Conservation (phyloP, 2,329 filamentous ascomycete species). For the Apiospora rasikravindrae region DNA sequence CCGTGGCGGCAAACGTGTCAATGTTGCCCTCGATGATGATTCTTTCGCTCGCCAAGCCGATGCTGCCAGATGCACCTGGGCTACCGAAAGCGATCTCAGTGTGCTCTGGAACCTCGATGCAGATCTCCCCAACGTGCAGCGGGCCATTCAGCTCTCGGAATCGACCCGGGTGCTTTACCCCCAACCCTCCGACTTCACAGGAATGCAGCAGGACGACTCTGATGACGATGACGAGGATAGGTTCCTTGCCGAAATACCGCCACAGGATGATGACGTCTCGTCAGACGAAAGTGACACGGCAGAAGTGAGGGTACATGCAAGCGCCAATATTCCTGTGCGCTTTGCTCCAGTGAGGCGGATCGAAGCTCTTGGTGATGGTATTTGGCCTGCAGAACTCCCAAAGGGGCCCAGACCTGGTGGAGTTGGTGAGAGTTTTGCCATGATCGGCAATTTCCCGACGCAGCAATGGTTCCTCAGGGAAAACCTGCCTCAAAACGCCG, state of each 20-base stretch:
- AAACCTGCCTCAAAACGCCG: constrained; percentile 31
- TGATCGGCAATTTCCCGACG: constrained; percentile 21
- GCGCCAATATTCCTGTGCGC: background rate
- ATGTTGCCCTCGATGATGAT: constrained; percentile 7
- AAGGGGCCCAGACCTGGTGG: background rate
- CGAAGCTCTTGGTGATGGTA: constrained; percentile 11
- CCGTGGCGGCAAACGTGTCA: background rate
- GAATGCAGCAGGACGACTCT: background rate
- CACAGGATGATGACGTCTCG: background rate
- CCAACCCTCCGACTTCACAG: background rate
- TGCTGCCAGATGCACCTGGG: background rate
- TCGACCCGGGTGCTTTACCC: background rate
- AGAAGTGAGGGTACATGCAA: background rate
- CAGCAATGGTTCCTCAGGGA: constrained; percentile 23
- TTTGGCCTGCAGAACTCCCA: constrained; percentile 20
- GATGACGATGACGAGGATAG: constrained; percentile 11
- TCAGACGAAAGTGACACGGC: background rate
- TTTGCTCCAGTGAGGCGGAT: constrained; percentile 15
- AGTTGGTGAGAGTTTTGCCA: constrained; percentile 18
- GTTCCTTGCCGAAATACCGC: constrained; percentile 9
- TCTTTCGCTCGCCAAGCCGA: background rate
- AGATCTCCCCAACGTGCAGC: constrained; percentile 14
- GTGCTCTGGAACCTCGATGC: constrained; percentile 14
- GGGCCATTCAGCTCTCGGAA: constrained; percentile 1
- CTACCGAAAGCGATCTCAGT: background rate